A percentile compares a stretch with the other conserved stretches of the same genome.
Evolutionary conservation across 495 filamentous ascomycete genomes (phyloP).

Genomic region (Geoglossum glabrum): DNA sequence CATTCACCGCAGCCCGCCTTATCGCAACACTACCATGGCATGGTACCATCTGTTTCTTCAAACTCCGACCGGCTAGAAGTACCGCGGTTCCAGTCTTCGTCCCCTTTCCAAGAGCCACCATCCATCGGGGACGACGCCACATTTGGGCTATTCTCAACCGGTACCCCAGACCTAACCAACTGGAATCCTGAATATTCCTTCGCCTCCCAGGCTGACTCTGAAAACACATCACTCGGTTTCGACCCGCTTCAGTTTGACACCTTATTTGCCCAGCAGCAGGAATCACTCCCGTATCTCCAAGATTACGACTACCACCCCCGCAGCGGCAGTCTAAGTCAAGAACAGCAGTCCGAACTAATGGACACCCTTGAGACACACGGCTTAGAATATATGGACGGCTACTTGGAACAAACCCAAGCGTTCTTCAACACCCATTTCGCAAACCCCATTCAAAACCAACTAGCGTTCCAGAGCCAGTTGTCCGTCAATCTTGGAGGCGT

Average conservation of each 20-base stretch:
- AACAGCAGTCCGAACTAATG: conserved; percentile 23
- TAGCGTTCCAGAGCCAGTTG: neutral
- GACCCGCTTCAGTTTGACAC: neutral
- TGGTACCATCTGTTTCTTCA: neutral
- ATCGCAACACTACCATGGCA: neutral
- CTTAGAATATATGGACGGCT: conserved; percentile 10
- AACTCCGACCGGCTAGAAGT: neutral
- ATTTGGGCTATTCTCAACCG: neutral
- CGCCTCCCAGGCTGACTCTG: neutral
- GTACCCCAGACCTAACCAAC: neutral
- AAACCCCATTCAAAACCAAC: neutral
- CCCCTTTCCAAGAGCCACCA: neutral
- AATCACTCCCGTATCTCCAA: neutral
- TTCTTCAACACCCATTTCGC: neutral
- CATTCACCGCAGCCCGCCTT: neutral
- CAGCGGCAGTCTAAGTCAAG: conserved; percentile 14
- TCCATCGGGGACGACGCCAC: neutral
- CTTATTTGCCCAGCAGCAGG: neutral
- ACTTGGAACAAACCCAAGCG: neutral
- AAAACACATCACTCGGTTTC: neutral
- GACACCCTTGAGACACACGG: conserved; percentile 18
- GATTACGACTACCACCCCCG: neutral
- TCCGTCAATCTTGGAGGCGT: neutral
- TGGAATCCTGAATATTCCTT: neutral
- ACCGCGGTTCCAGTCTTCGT: neutral